Evolutionary conservation across 2,329 filamentous ascomycete species (phyloP).

Genomic region (Neonectria sp.): DNA sequence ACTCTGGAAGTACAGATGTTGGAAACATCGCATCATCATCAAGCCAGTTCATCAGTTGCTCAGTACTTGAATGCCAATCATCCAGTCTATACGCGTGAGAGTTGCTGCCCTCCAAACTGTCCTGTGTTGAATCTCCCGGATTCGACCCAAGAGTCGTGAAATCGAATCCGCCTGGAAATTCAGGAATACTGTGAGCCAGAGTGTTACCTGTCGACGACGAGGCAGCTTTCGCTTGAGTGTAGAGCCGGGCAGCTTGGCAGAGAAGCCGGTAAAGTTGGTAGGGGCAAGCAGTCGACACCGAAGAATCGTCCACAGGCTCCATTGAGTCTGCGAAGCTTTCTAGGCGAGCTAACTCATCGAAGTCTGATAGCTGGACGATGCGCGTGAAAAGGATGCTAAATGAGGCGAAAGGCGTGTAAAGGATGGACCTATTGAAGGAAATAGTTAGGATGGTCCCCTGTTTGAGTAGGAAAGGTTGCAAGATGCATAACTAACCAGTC

Average conservation of each 20-base stretch:
- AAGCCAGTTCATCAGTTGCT: conserved; percentile 37
- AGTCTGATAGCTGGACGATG: conserved; percentile 41
- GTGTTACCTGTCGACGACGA: background rate
- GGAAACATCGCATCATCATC: conserved; percentile 32
- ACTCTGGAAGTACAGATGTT: background rate
- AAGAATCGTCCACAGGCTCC: conserved; percentile 23
- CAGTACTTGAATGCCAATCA: conserved; percentile 37
- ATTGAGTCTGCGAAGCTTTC: conserved; percentile 53
- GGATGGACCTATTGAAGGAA: conserved; percentile 48
- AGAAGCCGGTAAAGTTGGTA: conserved; percentile 54
- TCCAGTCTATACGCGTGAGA: conserved; percentile 9
- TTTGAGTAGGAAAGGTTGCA: rapidly evolving
- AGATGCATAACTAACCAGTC: conserved; percentile 48
- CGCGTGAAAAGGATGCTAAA: conserved; percentile 56
- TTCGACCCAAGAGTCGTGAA: background rate
- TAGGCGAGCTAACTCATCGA: conserved; percentile 37
- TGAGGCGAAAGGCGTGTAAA: conserved; percentile 55
- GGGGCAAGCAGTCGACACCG: conserved; percentile 48
- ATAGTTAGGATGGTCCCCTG: background rate
- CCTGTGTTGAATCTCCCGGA: background rate
- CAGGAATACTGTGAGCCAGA: background rate
- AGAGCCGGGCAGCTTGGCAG: conserved; percentile 50
- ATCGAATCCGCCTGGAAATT: background rate
- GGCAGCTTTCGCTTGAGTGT: conserved; percentile 32
- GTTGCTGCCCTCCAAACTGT: background rate